Percentiles rank a stretch among this genome's conserved stretches.
These are phyloP conservation scores for Stevia rebaudiana DNA, from an alignment of 140 eudicot genomes.

Conservation along the genomic window DNA sequence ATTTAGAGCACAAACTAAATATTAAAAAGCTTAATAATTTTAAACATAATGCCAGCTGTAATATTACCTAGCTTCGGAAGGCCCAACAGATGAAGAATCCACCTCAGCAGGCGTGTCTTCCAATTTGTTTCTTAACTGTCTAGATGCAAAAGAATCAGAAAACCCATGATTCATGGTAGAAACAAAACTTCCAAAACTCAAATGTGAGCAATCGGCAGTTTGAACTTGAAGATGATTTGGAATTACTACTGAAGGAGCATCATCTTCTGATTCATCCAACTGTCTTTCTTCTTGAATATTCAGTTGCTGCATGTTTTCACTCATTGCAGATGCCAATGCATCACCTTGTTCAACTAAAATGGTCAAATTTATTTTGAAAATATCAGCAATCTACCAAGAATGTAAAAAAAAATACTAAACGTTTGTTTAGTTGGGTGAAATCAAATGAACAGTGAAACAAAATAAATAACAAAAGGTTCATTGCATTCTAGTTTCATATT, in stretches of 20 bases:
- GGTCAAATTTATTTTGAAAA: background rate
- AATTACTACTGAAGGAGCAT: slow-evolving; percentile 68
- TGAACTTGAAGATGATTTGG: slow-evolving; percentile 89
- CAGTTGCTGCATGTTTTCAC: slow-evolving; percentile 60
- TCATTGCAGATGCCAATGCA: slow-evolving; percentile 55
- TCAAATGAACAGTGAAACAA: background rate
- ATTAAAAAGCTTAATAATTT: background rate
- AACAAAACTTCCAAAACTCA: slow-evolving; percentile 93
- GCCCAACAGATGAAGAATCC: slow-evolving; percentile 48
- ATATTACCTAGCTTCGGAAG: slow-evolving; percentile 47
- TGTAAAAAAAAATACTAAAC: background rate
- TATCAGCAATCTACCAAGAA: background rate
- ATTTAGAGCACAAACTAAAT: background rate
- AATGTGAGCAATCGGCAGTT: slow-evolving; percentile 72
- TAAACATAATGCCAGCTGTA: background rate
- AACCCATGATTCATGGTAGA: slow-evolving; percentile 38
- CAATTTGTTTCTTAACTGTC: slow-evolving; percentile 34
- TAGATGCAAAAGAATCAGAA: slow-evolving; percentile 49
- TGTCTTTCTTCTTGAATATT: slow-evolving; percentile 54
- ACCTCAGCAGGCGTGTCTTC: slow-evolving; percentile 51
- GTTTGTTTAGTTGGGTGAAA: background rate
- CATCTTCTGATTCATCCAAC: slow-evolving; percentile 46
- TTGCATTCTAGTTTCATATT: background rate
- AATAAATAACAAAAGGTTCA: background rate
- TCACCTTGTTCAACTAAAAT: slow-evolving; percentile 50